Conservation (phyloP, 2,329 filamentous ascomycete species). For the Colletotrichum chlorophyti region DNA sequence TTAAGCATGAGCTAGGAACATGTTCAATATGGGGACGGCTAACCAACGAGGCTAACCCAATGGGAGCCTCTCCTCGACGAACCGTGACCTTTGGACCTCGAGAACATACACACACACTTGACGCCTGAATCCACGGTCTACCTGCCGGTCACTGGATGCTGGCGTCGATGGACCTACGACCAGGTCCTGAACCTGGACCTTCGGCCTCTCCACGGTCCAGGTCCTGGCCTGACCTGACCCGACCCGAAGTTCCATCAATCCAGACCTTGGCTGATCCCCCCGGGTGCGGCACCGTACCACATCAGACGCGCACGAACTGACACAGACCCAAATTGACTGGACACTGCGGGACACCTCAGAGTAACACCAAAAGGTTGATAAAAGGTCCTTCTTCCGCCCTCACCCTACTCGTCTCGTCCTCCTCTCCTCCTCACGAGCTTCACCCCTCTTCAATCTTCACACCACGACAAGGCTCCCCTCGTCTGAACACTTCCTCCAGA, state of each 20-base stretch:
- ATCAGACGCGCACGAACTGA: slow-evolving; percentile 10
- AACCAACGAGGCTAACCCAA: slow-evolving; percentile 24
- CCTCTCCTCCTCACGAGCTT: slow-evolving; percentile 20
- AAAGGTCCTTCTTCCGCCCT: slow-evolving; percentile 25
- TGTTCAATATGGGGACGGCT: slow-evolving; percentile 27
- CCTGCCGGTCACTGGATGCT: too few relatives aligned
- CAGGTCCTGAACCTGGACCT: not conserved
- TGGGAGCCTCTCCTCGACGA: slow-evolving; percentile 7
- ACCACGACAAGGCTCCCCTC: slow-evolving; percentile 15
- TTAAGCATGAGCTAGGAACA: slow-evolving; percentile 26
- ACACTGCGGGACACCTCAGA: not conserved
- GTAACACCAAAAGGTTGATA: slow-evolving; percentile 21
- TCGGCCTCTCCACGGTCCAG: too few relatives aligned
- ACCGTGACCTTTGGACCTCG: slow-evolving; percentile 16
- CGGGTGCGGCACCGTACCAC: not conserved
- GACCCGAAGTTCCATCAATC: too few relatives aligned
- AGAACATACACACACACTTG: not conserved
- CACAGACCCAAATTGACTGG: slow-evolving; percentile 23
- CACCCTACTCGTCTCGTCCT: not conserved
- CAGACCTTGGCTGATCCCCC: too few relatives aligned
- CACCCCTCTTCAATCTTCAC: not conserved
- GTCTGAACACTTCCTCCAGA: not conserved
- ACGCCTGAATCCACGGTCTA: not conserved
- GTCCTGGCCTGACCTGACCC: too few relatives aligned
- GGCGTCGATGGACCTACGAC: too few relatives aligned